phyloP scores from a whole-genome alignment of 2,329 filamentous ascomycete genomes.

The Trichoderma gracile region DNA sequence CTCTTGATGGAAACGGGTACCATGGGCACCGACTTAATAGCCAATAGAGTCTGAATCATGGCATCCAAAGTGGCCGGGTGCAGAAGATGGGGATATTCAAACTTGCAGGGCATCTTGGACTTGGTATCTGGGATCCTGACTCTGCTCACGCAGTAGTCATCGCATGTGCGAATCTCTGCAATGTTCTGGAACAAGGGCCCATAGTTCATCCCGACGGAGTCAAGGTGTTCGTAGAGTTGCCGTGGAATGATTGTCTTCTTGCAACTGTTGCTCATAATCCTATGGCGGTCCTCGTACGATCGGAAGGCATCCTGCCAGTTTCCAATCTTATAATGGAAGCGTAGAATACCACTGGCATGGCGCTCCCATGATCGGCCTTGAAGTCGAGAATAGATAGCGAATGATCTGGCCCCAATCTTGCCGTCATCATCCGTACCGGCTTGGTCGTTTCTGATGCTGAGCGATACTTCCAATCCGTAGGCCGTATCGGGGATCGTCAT shows the following conservation, averaged over 20 bases:
- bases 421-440: neutral
- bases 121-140: constrained; percentile 52
- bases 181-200: constrained; percentile 54
- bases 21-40: constrained; percentile 49
- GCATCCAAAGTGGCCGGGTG: constrained; percentile 60
- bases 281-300: constrained; percentile 31
- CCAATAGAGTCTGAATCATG: constrained; percentile 56
- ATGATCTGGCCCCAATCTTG: constrained; percentile 33
- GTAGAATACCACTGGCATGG: constrained; percentile 43
- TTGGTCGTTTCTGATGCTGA: constrained; percentile 44
- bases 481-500: constrained; percentile 51
- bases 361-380: constrained; percentile 45
- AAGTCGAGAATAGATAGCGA: constrained; percentile 50
- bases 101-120: constrained; percentile 53
- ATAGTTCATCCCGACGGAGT: constrained; percentile 55
- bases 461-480: constrained; percentile 52
- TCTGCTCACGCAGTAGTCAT: constrained; percentile 40
- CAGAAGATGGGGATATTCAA: constrained; percentile 57
- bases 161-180: constrained; percentile 37
- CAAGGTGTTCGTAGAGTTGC: constrained; percentile 53
- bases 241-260: constrained; percentile 42
- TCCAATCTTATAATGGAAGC: constrained; percentile 33
- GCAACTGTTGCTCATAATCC: constrained; percentile 35
- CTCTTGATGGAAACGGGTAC: constrained; percentile 50
- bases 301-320: constrained; percentile 29